Base-by-base conservation (phyloP, 2,329 filamentous ascomycete species). In the Alternaria consortialis region DNA sequence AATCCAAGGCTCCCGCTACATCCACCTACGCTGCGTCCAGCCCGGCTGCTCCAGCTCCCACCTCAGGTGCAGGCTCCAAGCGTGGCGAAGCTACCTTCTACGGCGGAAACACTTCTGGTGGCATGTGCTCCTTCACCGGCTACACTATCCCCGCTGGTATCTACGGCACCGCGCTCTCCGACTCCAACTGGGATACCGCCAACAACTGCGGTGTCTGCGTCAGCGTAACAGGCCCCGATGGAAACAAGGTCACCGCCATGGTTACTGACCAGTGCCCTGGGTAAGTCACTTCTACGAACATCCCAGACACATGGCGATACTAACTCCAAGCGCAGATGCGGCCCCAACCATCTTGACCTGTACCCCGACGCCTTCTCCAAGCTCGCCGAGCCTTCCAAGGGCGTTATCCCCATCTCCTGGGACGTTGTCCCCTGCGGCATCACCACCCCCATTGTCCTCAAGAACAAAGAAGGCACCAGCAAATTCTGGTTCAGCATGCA, bases 211-310 rank as follows among this genome's bases (percentile, higher is more conserved):
- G 89, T 65, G 80, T 82, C 20, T 91, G 89, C 65, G 78, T 91
- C 12, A 76, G 82, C 53, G 86, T 91, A 34, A 87, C 82, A 2
- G 86, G 86, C 0, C 84, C 84, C 4, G 81, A 74, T 13, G 87
- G 87, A 17, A 86, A 85, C 59, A 81, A 80, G 25, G 83, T 91
- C 74, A 89, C 83, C 32, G 88, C 85, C 39, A 91, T 91, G 88
- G 86, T 87, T 64, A 83, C 85, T 20, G 86, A 88, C 72, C 74
- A 87, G 75, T 88, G 86, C 74, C 85, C 85, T 39, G 82, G 46
- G 46, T 50, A 50, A 37, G 32, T 34, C 20, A 36, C 5, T 12
- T 2, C 46, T 5, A 20, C 7, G 0, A 7, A 25, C 12, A 25
- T 25, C 11, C 20, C 12, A 12, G 3, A 12, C 20, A 5, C 20